A percentile compares a stretch with the other conserved stretches of the same genome.
phyloP scores from a whole-genome alignment of 208 protist genomes.

The Leishmania tarentolae region DNA sequence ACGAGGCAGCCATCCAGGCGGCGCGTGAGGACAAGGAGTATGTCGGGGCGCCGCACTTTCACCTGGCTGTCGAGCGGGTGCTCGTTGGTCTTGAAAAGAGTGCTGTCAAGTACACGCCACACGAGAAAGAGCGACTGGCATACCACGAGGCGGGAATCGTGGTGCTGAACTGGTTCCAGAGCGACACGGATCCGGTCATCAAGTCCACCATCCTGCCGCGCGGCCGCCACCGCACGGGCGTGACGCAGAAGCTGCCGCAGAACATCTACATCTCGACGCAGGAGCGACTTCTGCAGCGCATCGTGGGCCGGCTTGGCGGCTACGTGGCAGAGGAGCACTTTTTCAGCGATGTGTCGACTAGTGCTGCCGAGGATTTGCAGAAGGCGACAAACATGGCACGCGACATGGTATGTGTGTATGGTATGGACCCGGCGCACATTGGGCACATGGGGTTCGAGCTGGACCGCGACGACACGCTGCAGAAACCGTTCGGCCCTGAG shows the following conservation, averaged over 20 bases:
- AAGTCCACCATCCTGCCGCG: slow-evolving; percentile 90
- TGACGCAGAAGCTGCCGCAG: slow-evolving; percentile 83
- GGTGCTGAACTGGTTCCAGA: slow-evolving; percentile 91
- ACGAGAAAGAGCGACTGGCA: slow-evolving; percentile 86
- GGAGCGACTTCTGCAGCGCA: slow-evolving; percentile 60
- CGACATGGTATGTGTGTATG: slow-evolving; percentile 82
- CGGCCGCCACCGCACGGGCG: slow-evolving; percentile 70
- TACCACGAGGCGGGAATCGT: slow-evolving; percentile 95
- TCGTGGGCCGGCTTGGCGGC: slow-evolving; percentile 88
- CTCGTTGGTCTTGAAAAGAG: slow-evolving; percentile 96
- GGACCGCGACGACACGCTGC: slow-evolving; percentile 63
- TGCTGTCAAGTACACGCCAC: slow-evolving; percentile 68
- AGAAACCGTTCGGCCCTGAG: slow-evolving; percentile 95
- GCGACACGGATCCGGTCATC: slow-evolving; percentile 91
- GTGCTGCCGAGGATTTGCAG: slow-evolving; percentile 86
- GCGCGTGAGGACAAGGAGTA: slow-evolving; percentile 72
- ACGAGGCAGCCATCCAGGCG: slow-evolving; percentile 97
- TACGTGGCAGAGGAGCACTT: slow-evolving; percentile 95
- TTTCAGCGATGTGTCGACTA: slow-evolving; percentile 92
- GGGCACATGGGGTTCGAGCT: slow-evolving; percentile 87
- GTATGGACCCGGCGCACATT: slow-evolving; percentile 82
- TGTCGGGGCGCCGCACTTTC: slow-evolving; percentile 89
- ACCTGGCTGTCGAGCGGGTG: slow-evolving; percentile 95
- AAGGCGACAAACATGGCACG: slow-evolving; percentile 87
- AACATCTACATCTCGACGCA: slow-evolving; percentile 83